A percentile compares a stretch with the other conserved stretches of the same genome.
phyloP scores from a whole-genome alignment of 495 filamentous ascomycete species.

The Thozetella sp. region DNA sequence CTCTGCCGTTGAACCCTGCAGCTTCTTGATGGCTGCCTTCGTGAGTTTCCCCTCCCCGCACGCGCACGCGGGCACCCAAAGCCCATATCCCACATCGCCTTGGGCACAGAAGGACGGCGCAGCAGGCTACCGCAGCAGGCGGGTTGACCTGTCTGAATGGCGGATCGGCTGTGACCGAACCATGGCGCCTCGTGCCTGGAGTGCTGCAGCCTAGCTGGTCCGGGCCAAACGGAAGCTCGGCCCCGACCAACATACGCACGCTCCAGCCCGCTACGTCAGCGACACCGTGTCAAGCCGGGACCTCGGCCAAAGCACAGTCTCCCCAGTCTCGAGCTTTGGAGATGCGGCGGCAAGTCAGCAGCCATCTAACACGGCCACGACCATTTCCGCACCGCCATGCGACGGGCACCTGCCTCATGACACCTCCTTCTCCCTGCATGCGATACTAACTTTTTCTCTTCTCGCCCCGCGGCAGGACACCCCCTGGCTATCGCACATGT shows the following conservation, averaged over 20 bases:
- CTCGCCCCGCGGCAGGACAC: conserved; percentile 34
- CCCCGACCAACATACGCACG: too few species aligned
- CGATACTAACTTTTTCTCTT: conserved; percentile 20
- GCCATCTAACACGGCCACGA: background rate
- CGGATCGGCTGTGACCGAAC: background rate
- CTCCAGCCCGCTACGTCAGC: too few species aligned
- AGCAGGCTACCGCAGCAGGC: background rate
- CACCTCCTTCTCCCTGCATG: conserved; percentile 7
- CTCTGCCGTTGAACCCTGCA: conserved; percentile 2
- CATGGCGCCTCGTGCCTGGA: background rate
- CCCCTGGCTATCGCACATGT: conserved; percentile 53
- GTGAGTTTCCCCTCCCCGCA: conserved; percentile 31
- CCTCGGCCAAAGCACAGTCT: background rate
- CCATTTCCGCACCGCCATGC: background rate
- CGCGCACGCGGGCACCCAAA: too few species aligned
- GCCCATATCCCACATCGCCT: too few species aligned
- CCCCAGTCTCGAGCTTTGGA: background rate
- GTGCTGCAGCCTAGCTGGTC: background rate
- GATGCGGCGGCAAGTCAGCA: background rate
- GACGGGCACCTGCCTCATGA: background rate
- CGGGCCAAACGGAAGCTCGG: too few species aligned
- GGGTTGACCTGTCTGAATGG: background rate
- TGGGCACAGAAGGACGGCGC: background rate
- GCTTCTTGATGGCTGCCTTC: conserved; percentile 46
- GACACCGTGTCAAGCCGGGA: background rate